Evolutionary conservation across 176 grass and related monocot species (phyloP).

Genomic region (Pontederia crassipes): DNA sequence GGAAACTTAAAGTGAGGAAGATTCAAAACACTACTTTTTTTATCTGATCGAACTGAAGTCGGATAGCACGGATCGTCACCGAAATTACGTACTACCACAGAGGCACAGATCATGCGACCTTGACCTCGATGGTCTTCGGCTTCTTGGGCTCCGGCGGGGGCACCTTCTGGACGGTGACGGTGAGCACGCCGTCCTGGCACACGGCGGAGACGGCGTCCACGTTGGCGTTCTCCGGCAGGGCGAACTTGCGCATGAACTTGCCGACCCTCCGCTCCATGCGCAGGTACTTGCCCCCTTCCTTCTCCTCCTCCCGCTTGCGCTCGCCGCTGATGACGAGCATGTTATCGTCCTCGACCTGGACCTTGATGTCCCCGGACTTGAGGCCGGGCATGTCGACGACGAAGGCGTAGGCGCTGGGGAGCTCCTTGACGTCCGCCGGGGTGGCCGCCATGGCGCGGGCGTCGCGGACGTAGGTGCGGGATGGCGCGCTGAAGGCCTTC

Average conservation of each 20-base stretch:
- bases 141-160: slow-evolving; percentile 53
- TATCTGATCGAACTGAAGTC: no score
- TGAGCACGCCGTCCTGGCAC: slow-evolving; percentile 49
- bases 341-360: slow-evolving; percentile 58
- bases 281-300: slow-evolving; percentile 25
- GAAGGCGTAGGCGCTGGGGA: slow-evolving; percentile 29
- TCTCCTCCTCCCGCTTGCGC: not conserved
- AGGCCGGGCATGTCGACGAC: slow-evolving; percentile 43
- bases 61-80: no score
- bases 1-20: no score
- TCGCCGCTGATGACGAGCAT: slow-evolving; percentile 45
- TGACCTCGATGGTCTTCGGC: slow-evolving; percentile 39
- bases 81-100: no score
- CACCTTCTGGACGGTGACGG: slow-evolving; percentile 37
- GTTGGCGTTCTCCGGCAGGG: slow-evolving; percentile 37
- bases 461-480: slow-evolving; percentile 44
- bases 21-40: no score
- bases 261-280: slow-evolving; percentile 56
- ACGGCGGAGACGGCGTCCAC: slow-evolving; percentile 34
- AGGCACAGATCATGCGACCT: slow-evolving; percentile 7
- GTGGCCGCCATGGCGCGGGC: slow-evolving; percentile 56
- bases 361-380: slow-evolving; percentile 32
- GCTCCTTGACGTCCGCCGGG: slow-evolving; percentile 53
- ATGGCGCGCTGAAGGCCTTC: slow-evolving; percentile 36
- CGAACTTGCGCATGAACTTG: slow-evolving; percentile 52